Percentiles rank a stretch among this genome's conserved stretches.
phyloP scores from a whole-genome alignment of 305 asterid genomes.

The Solanum chacoense region DNA sequence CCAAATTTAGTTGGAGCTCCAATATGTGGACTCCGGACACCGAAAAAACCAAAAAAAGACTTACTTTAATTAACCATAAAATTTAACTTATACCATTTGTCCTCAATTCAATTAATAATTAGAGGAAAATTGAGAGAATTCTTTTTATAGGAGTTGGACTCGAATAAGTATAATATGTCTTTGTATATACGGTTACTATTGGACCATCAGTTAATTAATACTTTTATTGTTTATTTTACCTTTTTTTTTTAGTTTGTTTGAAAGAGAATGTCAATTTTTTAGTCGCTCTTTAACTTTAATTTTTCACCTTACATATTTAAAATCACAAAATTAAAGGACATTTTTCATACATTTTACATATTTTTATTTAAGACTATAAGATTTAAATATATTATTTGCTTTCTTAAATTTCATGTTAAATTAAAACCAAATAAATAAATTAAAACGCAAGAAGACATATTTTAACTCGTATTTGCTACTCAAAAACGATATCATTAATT shows the following conservation, averaged over 20 bases:
- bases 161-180: neutral
- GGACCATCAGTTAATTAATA: neutral
- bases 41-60: too few species aligned
- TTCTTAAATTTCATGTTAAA: neutral
- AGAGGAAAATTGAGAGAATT: neutral
- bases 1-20: too few species aligned
- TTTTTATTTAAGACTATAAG: neutral
- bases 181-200: neutral
- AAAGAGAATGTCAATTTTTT: neutral
- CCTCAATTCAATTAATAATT: neutral
- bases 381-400: neutral
- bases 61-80: neutral
- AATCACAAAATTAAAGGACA: neutral
- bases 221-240: neutral
- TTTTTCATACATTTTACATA: neutral
- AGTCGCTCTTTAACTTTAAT: neutral
- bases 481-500: neutral
- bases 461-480: neutral
- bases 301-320: neutral
- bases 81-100: neutral
- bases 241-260: neutral
- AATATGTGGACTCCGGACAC: too few species aligned
- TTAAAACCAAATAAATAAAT: neutral
- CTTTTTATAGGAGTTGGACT: neutral
- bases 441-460: neutral